Percentiles rank a stretch among this genome's conserved stretches.
Conservation (phyloP, 2,329 filamentous ascomycete genomes). For the Macrophomina phaseolina region DNA sequence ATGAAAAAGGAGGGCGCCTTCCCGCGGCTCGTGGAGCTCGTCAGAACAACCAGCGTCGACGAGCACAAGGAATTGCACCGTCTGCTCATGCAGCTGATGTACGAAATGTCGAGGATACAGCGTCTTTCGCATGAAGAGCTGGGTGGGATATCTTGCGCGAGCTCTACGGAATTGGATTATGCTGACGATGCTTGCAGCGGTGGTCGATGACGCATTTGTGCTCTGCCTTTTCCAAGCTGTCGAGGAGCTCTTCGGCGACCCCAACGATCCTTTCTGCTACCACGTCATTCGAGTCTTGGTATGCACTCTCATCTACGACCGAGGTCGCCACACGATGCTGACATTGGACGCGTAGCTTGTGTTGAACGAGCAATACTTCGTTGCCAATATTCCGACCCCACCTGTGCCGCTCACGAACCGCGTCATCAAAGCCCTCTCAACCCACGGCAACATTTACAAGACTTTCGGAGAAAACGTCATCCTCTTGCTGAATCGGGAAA, state of each 20-base stretch:
- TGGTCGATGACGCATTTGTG: slow-evolving; percentile 78
- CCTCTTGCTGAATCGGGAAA: slow-evolving; percentile 88
- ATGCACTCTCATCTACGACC: slow-evolving; percentile 42
- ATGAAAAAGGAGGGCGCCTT: slow-evolving; percentile 91
- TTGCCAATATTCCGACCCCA: slow-evolving; percentile 62
- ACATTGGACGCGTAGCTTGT: slow-evolving; percentile 68
- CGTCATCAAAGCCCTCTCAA: slow-evolving; percentile 87
- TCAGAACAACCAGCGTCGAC: slow-evolving; percentile 67
- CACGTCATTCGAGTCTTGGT: slow-evolving; percentile 91
- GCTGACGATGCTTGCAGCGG: slow-evolving; percentile 41
- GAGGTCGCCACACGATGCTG: neutral
- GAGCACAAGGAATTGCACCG: slow-evolving; percentile 76
- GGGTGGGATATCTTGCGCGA: slow-evolving; percentile 54
- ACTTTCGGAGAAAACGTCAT: slow-evolving; percentile 99
- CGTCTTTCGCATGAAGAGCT: slow-evolving; percentile 78
- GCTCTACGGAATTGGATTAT: neutral
- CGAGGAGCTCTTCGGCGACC: slow-evolving; percentile 84
- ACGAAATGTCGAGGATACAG: slow-evolving; percentile 96
- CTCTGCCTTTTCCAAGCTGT: slow-evolving; percentile 84
- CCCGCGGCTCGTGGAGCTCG: slow-evolving; percentile 79
- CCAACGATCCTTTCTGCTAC: slow-evolving; percentile 93
- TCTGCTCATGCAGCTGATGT: slow-evolving; percentile 84
- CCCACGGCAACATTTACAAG: slow-evolving; percentile 80
- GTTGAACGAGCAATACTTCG: slow-evolving; percentile 98
- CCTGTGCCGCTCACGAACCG: slow-evolving; percentile 76